Evolutionary conservation across 2,329 filamentous ascomycete species (phyloP), one percentile per base, ranked within the genome.

Genomic region (Domatiomyces globalis): DNA sequence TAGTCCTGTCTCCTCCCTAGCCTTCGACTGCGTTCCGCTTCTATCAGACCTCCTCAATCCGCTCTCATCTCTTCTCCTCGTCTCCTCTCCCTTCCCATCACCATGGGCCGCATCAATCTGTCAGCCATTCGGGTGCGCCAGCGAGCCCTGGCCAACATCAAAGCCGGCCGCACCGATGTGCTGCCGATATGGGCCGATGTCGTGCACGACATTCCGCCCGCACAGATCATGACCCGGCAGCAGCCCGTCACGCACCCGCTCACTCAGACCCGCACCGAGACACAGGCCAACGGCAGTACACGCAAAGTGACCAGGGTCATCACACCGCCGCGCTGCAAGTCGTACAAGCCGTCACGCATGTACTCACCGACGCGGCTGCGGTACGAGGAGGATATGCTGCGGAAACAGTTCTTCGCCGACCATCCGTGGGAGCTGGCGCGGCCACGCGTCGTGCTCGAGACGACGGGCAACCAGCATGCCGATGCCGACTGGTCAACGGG

Each of bases 361-460:
- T 96, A 89, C 73, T 80, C 82, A 61, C 92, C 92, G 1, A 78
- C 88, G 58, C 70, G 73, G 52, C 82, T 98, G 57, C 72, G 71
- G 50, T 95, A 92, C 66, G 79, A 84, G 54, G 92, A 98, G 67
- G 92, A 98, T 69, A 69, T 72, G 54, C 74, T 98, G 63, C 83
- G 92, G 57, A 74, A 71, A 59, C 79, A 82, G 25, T 98, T 96
- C 71, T 98, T 86, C 73, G 80, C 77, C 63, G 90, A 98, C 67
- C 92, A 98, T 66, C 92, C 92, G 4, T 98, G 92, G 92, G 92
- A 98, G 70, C 72, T 98, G 63, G 92, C 92, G 17, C 78, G 90
- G 56, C 92, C 92, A 50, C 78, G 87, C 60, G 75, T 95, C 53
- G 73, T 98, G 46, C 71, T 96, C 8, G 92, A 98, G 70, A 74